These are phyloP conservation scores for Fusarium lyarnte DNA, from an alignment of 2,329 filamentous ascomycete genomes.

Conservation along the genomic window DNA sequence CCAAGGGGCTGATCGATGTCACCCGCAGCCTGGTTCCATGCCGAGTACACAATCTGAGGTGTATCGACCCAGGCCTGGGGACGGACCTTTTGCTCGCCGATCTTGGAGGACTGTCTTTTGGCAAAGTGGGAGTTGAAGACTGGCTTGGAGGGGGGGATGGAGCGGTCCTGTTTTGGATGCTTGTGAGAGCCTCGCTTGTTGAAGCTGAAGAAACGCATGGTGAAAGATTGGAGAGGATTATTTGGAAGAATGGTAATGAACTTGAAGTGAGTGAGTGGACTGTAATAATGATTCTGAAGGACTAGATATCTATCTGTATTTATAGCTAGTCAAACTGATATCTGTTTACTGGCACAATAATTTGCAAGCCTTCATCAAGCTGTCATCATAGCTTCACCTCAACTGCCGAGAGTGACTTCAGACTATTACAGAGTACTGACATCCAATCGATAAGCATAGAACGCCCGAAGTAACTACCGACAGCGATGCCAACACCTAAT, in stretches of 20 bases:
- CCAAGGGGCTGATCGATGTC: background rate
- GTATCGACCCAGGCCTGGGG: background rate
- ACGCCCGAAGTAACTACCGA: no score
- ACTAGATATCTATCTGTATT: accelerated
- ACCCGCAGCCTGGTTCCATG: background rate
- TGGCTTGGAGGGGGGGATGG: background rate
- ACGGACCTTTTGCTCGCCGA: background rate
- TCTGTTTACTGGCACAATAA: no score
- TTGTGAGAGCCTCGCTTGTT: background rate
- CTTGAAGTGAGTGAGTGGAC: background rate
- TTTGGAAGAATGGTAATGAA: background rate
- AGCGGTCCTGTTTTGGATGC: background rate
- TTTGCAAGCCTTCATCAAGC: no score
- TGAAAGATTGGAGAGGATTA: background rate
- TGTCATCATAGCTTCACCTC: background rate
- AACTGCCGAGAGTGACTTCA: background rate
- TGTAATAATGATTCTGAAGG: background rate
- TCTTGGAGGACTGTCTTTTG: background rate
- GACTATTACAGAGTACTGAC: no score
- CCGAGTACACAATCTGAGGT: background rate
- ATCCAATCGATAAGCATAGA: no score
- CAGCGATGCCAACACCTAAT: no score
- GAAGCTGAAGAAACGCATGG: background rate
- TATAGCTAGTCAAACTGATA: background rate
- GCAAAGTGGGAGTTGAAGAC: background rate